phyloP scores from a whole-genome alignment of 768 basidiomycete genomes.

The Trametes elegans region DNA sequence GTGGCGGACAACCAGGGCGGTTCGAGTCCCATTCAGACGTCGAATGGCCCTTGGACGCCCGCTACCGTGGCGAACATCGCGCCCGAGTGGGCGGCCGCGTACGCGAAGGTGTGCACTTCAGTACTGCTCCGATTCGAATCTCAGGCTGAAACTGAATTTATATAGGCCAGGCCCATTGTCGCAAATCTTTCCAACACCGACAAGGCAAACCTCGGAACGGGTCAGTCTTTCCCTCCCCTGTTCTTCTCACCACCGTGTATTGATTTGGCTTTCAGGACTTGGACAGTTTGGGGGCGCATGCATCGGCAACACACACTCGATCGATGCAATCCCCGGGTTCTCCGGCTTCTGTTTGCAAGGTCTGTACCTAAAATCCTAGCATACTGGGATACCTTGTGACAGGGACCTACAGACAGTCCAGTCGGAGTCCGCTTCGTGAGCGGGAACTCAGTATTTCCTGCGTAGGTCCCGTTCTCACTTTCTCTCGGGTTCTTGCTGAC shows the following conservation, averaged over 20 bases:
- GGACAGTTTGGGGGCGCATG: constrained; percentile 24
- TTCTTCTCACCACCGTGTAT: no score
- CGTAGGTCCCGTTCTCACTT: constrained; percentile 21
- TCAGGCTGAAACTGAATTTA: not conserved
- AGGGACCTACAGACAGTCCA: constrained; percentile 30
- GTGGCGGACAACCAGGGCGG: not conserved
- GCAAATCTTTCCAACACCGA: constrained; percentile 37
- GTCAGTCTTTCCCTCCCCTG: no score
- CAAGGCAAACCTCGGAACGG: constrained; percentile 33
- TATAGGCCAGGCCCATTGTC: constrained; percentile 47
- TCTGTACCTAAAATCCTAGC: not conserved
- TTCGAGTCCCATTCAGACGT: not conserved
- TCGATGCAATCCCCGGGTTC: constrained; percentile 21
- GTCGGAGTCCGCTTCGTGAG: constrained; percentile 43
- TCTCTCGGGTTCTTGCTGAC: not conserved
- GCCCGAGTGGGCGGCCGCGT: constrained; percentile 52
- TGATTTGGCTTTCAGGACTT: not conserved
- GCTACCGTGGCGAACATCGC: constrained; percentile 29
- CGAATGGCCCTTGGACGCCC: not conserved
- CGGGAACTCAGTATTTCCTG: constrained; percentile 40
- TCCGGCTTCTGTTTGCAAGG: constrained; percentile 26
- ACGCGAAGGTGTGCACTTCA: constrained; percentile 41
- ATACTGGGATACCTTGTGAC: not conserved
- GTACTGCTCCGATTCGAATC: not conserved
- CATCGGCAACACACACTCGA: constrained; percentile 21